A percentile compares a stretch with the other conserved stretches of the same genome.
These are phyloP conservation scores for Zoysia matrella DNA, from an alignment of 202 grass and related monocot species.

Conservation along the genomic window DNA sequence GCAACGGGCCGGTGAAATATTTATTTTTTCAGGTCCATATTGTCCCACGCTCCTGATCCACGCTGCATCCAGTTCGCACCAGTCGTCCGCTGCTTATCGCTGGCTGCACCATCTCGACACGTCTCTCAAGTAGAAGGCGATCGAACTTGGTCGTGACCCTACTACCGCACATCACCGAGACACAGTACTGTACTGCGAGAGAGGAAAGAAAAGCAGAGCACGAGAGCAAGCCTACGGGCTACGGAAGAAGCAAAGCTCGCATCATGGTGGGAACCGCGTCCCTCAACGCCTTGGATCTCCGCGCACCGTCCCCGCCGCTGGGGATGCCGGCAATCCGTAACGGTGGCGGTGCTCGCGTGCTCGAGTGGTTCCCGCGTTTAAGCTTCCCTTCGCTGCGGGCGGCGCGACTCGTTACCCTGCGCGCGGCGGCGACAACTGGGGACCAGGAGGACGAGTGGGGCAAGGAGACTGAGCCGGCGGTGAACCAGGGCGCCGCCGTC, in stretches of 20 bases:
- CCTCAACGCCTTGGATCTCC: slow-evolving; percentile 54
- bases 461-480: slow-evolving; percentile 14
- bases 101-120: no score
- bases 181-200: no score
- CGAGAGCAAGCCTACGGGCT: no score
- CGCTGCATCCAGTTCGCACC: no score
- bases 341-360: background rate
- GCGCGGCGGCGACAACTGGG: background rate
- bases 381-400: slow-evolving; percentile 47
- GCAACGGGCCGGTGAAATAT: no score
- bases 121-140: no score
- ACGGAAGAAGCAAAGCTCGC: background rate
- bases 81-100: no score
- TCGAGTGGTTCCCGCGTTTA: background rate
- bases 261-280: slow-evolving; percentile 57
- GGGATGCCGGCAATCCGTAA: background rate
- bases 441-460: slow-evolving; percentile 71
- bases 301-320: slow-evolving; percentile 28
- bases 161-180: background rate
- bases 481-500: slow-evolving; percentile 1
- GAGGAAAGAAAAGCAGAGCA: background rate
- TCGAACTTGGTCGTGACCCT: no score
- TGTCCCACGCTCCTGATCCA: no score
- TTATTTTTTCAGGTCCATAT: no score
- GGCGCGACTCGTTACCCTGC: background rate